These are phyloP conservation scores for Solanum tarijense DNA, from an alignment of 257 asterid genomes.

Conservation along the genomic window DNA sequence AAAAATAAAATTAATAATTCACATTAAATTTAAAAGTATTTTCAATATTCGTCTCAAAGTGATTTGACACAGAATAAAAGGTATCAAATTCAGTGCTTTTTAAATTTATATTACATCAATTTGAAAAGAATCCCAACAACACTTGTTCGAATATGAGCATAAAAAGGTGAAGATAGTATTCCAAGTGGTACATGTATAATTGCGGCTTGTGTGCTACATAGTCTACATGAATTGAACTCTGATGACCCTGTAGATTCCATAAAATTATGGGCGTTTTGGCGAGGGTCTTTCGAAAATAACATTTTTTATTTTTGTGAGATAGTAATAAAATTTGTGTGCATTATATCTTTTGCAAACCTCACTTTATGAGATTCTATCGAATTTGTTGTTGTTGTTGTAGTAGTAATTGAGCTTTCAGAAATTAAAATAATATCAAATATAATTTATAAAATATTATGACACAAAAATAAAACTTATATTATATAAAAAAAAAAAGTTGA, in stretches of 20 bases:
- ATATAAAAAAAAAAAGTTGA: background rate
- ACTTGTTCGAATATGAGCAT: background rate
- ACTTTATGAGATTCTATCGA: too few species aligned
- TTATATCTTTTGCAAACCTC: rapidly evolving
- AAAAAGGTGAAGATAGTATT: background rate
- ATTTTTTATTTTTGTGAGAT: too few species aligned
- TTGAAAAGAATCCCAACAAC: background rate
- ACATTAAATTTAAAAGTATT: rapidly evolving
- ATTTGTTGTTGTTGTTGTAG: too few species aligned
- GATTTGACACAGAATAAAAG: background rate
- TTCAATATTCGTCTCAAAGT: rapidly evolving
- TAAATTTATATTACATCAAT: background rate
- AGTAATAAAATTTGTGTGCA: rapidly evolving
- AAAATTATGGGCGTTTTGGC: too few species aligned
- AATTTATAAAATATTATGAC: background rate
- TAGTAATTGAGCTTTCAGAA: background rate
- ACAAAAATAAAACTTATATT: background rate
- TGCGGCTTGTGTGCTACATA: background rate
- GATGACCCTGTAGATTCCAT: background rate
- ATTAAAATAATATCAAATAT: background rate
- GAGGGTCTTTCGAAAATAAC: rapidly evolving
- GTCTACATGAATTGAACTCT: background rate
- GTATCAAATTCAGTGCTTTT: background rate
- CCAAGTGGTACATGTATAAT: background rate
- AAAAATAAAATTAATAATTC: too few species aligned